Percentiles rank a stretch among this genome's conserved stretches.
These are phyloP conservation scores for Leccinum disarticulatum DNA, from an alignment of 768 basidiomycete species.

Conservation along the genomic window DNA sequence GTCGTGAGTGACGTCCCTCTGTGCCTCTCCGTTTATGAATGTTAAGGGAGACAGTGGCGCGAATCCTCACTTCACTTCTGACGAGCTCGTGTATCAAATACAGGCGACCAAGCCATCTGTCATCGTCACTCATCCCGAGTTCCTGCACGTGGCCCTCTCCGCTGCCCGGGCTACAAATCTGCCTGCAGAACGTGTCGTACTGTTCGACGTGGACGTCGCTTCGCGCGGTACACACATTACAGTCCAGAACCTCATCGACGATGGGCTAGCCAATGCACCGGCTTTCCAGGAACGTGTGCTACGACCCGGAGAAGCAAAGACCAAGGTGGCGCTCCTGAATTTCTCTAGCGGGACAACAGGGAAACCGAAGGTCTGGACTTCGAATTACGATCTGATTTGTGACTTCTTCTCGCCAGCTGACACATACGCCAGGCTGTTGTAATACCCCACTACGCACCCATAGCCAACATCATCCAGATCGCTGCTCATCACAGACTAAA, in stretches of 20 bases:
- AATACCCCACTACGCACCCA: conserved; percentile 57
- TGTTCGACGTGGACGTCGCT: conserved; percentile 34
- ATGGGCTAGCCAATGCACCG: conserved; percentile 42
- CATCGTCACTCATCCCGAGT: conserved; percentile 48
- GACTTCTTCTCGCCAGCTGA: background rate
- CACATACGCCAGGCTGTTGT: conserved; percentile 47
- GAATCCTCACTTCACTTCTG: conserved; percentile 57
- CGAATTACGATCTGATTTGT: background rate
- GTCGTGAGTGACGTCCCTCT: conserved; percentile 42
- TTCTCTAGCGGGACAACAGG: conserved; percentile 81
- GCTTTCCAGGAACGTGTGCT: conserved; percentile 52
- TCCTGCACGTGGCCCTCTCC: conserved; percentile 41
- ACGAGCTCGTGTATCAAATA: conserved; percentile 62
- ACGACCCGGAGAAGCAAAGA: conserved; percentile 59
- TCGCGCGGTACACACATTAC: conserved; percentile 28
- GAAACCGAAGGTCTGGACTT: conserved; percentile 56
- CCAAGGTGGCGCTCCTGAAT: conserved; percentile 66
- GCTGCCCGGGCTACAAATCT: conserved; percentile 45
- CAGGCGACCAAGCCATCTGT: conserved; percentile 45
- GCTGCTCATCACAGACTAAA: conserved; percentile 53
- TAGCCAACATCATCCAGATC: conserved; percentile 63
- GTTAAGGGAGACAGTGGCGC: conserved; percentile 45
- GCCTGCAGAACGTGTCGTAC: conserved; percentile 43
- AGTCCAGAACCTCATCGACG: conserved; percentile 47
- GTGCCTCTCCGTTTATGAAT: background rate